Conservation (phyloP, 2,329 filamentous ascomycete genomes). For the Fusarium oligoseptatum region DNA sequence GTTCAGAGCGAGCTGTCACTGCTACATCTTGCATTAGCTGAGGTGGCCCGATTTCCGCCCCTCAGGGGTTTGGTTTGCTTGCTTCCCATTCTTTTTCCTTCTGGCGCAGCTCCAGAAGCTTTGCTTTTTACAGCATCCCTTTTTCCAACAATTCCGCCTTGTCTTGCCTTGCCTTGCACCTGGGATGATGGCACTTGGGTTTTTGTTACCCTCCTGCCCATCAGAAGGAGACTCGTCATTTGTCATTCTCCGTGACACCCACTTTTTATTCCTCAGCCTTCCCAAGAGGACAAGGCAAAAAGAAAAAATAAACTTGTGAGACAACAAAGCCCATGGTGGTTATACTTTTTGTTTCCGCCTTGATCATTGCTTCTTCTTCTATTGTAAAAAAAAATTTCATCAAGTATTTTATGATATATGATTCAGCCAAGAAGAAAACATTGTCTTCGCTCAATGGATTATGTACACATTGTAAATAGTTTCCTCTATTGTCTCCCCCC, state of each 20-base stretch:
- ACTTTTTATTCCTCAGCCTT: conserved; percentile 15
- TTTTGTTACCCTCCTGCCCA: neutral
- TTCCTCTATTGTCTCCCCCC: neutral
- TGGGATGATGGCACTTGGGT: neutral
- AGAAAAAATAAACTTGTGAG: conserved; percentile 15
- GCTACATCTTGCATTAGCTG: conserved; percentile 45
- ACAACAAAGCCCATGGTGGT: conserved; percentile 19
- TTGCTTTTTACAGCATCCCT: conserved; percentile 33
- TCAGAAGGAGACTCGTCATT: conserved; percentile 6
- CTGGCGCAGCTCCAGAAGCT: conserved; percentile 34
- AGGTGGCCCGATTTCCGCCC: conserved; percentile 28
- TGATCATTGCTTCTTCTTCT: conserved; percentile 8
- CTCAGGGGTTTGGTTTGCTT: neutral
- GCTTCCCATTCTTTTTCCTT: conserved; percentile 21
- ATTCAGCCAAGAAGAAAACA: neutral
- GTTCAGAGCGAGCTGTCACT: conserved; percentile 41
- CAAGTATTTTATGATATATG: conserved; percentile 22
- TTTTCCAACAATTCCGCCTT: neutral
- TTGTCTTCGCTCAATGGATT: neutral
- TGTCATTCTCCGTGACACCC: conserved; percentile 10
- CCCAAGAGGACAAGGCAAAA: neutral
- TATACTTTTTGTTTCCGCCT: conserved; percentile 21
- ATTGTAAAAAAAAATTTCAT: neutral
- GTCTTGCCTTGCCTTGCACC: neutral
- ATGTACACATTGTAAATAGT: neutral